These are phyloP conservation scores for Diaporthe sp. DNA, from an alignment of 2,329 filamentous ascomycete species.

Conservation along the genomic window DNA sequence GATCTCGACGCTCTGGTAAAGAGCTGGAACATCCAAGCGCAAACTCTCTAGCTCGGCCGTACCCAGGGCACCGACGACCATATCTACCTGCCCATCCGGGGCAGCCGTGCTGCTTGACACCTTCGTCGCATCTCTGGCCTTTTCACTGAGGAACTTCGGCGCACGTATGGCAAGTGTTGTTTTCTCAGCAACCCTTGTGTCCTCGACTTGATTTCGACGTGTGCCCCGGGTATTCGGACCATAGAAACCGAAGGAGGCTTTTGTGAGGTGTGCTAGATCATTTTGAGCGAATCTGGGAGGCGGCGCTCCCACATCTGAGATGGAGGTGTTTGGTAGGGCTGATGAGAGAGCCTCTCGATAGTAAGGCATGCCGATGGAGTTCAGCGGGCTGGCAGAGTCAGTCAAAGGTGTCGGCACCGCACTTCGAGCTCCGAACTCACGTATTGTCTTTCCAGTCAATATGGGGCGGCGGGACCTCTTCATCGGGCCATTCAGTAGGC, in stretches of 20 bases:
- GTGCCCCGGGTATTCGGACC: conserved; percentile 81
- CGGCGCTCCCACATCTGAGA: conserved; percentile 88
- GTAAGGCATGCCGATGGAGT: conserved; percentile 89
- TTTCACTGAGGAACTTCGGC: conserved; percentile 95
- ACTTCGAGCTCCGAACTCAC: conserved; percentile 57
- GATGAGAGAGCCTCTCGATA: conserved; percentile 91
- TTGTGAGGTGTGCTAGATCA: conserved; percentile 76
- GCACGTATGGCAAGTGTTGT: conserved; percentile 74
- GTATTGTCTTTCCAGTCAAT: conserved; percentile 80
- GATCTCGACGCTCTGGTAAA: conserved; percentile 96
- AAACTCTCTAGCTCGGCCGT: conserved; percentile 79
- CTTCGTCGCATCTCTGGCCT: conserved; percentile 77
- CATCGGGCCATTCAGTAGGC: conserved; percentile 82
- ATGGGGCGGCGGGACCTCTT: conserved; percentile 66
- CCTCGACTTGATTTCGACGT: conserved; percentile 85
- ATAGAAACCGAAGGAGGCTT: conserved; percentile 81
- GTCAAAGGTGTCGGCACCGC: background rate
- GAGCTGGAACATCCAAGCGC: conserved; percentile 84
- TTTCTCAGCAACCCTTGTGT: conserved; percentile 75
- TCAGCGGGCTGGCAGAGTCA: conserved; percentile 73
- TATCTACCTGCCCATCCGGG: conserved; percentile 61
- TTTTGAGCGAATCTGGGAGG: conserved; percentile 80
- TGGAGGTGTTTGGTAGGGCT: conserved; percentile 86
- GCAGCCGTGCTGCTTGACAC: conserved; percentile 56
- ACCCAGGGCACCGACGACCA: conserved; percentile 75